phyloP scores from a whole-genome alignment of 148 eudicot species.

The Fallopia convolvulus region DNA sequence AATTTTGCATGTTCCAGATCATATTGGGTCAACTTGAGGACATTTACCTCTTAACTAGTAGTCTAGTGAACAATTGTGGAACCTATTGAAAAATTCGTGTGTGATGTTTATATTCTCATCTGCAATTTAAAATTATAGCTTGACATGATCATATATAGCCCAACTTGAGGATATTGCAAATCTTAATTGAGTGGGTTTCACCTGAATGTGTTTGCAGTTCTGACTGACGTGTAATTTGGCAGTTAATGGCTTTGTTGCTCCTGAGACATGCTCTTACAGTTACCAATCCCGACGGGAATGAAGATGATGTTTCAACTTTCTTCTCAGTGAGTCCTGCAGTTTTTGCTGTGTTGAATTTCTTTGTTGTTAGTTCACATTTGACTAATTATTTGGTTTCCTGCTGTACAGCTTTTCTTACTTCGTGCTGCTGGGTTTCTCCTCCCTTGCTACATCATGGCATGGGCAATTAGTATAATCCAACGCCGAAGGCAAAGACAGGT shows the following conservation, averaged over 20 bases:
- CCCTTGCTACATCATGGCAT: conserved; percentile 82
- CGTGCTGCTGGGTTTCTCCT: conserved; percentile 84
- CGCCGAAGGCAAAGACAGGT: conserved; percentile 78
- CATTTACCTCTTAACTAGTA: neutral
- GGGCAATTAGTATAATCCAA: conserved; percentile 76
- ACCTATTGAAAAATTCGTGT: neutral
- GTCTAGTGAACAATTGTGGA: neutral
- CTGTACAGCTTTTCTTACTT: conserved; percentile 64
- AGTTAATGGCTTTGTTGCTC: conserved; percentile 74
- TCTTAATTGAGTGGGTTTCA: neutral
- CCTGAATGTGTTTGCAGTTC: conserved; percentile 8
- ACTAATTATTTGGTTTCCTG: conserved; percentile 2
- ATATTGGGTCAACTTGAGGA: neutral
- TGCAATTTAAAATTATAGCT: neutral
- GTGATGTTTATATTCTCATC: neutral
- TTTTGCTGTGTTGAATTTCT: neutral
- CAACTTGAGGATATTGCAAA: neutral
- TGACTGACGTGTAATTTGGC: conserved; percentile 18
- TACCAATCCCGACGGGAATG: conserved; percentile 47
- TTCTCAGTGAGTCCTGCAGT: conserved; percentile 51
- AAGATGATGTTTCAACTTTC: conserved; percentile 65
- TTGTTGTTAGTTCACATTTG: neutral
- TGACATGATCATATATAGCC: neutral
- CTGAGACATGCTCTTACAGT: conserved; percentile 69
- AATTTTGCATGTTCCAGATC: neutral